These are phyloP conservation scores for Lentinula sp. DNA, from an alignment of 768 basidiomycete species.

Conservation along the genomic window DNA sequence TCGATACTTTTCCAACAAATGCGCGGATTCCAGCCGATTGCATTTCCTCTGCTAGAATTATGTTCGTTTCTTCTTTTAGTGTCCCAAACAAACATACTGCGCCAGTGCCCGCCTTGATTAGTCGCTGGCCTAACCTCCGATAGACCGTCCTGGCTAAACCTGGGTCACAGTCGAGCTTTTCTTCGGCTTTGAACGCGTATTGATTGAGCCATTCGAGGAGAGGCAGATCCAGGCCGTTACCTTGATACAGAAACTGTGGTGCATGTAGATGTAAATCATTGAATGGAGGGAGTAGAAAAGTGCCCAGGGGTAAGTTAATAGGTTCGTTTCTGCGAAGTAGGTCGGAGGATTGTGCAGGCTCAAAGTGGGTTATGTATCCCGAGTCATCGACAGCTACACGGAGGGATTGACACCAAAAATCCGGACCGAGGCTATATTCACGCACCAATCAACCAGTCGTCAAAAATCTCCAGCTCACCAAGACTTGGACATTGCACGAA, in stretches of 20 bases:
- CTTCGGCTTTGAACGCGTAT: conserved; percentile 82
- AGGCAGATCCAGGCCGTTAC: conserved; percentile 79
- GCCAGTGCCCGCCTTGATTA: conserved; percentile 72
- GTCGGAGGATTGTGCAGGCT: conserved; percentile 23
- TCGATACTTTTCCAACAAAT: conserved; percentile 86
- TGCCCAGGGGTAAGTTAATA: conserved; percentile 37
- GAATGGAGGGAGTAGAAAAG: conserved; percentile 74
- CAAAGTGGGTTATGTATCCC: conserved; percentile 50
- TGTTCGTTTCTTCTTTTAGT: conserved; percentile 72
- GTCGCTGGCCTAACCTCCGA: conserved; percentile 51
- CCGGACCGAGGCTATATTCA: background rate
- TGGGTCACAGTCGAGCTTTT: conserved; percentile 58
- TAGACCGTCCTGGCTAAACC: conserved; percentile 64
- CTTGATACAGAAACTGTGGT: conserved; percentile 85
- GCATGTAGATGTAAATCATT: conserved; percentile 84
- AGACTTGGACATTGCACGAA: conserved; percentile 52
- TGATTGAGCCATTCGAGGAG: conserved; percentile 79
- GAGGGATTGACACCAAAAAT: too few relatives aligned
- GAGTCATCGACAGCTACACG: conserved; percentile 19
- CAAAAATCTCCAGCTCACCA: conserved; percentile 47
- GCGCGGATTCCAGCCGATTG: conserved; percentile 66
- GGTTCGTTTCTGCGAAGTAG: conserved; percentile 18
- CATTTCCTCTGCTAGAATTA: conserved; percentile 76
- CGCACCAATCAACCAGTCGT: conserved; percentile 34
- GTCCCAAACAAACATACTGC: conserved; percentile 79